These are phyloP conservation scores for Blepharisma japonicum DNA, from an alignment of 73 alveolate species.

Conservation along the genomic window DNA sequence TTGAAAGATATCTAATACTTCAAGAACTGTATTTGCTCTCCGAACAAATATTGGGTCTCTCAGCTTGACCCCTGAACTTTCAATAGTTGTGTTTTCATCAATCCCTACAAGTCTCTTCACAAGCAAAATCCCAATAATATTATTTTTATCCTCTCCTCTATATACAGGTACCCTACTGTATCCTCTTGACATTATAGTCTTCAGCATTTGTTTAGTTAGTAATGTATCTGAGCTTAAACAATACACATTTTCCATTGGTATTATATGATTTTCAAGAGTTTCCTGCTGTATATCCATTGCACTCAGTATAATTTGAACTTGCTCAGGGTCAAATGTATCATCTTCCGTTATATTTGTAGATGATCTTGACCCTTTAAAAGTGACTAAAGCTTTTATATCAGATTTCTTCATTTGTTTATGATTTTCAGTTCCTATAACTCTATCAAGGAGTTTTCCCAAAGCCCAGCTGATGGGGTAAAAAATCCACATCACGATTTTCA, in stretches of 20 bases:
- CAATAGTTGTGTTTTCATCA: conserved; percentile 1
- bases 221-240: not conserved
- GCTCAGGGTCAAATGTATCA: not conserved
- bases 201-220: not conserved
- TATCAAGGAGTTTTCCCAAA: conserved; percentile 63
- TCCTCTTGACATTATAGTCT: not conserved
- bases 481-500: conserved; percentile 47
- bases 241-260: not conserved
- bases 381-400: too few species aligned
- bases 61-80: not conserved
- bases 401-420: too few species aligned
- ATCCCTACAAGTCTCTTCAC: not conserved
- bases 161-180: conserved; percentile 7
- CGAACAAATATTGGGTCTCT: not conserved
- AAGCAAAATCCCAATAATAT: conserved; percentile 14
- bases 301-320: not conserved
- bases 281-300: conserved; percentile 17
- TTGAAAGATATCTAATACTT: conserved; percentile 4
- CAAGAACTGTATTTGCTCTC: not conserved
- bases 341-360: not conserved
- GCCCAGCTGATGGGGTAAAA: conserved; percentile 58
- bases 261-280: not conserved
- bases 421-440: conserved; percentile 45
- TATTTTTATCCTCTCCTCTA: not conserved
- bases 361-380: too few species aligned